Base-by-base conservation (phyloP, 257 asterid genomes). In the Lantana camara region DNA sequence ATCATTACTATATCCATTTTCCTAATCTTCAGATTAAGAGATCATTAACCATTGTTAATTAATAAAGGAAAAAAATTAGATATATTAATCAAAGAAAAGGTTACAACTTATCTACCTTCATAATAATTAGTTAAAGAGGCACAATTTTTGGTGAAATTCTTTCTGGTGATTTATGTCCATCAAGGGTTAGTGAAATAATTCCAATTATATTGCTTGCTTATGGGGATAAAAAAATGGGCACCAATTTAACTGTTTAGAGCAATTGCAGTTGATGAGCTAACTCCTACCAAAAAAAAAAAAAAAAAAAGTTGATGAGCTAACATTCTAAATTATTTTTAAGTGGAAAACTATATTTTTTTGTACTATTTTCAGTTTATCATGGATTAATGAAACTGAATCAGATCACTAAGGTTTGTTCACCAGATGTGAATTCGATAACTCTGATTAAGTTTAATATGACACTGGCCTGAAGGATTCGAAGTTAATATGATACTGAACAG, bases 171-270 rank as follows among this genome's bases (percentile, higher is more conserved):
- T 48, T 35, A 34, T 48, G 3, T 20, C 64, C 52, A 58, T 40
- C 64, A 58, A 58, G 50, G 51, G 37, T 49, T 40, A 63, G 60
- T 50, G 35, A 63, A 27, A n/a, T n/a, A n/a, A 10, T 48, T 38
- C 19, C 7, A 48, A 49, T 12, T 22, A 21, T 10, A 15, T 10
- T 16, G 21, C 22, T 56, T 56, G 47, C 46, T 34, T 56, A 13
- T 57, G 10, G 56, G 32, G 12, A 40, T 63, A 35, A 19, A 49
- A n/a, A n/a, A n/a, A n/a, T n/a, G n/a, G 68, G 20, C 58, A 21
- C 7, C 12, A 48, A 35, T 63, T 34, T 15, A 35, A 47, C 35
- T 48, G 34, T 34, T 49, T 24, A 63, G 37, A 48, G 49, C 49
- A 22, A 63, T 49, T 13, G 22, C 59, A 59, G 59, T 22, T 21